Conservation (phyloP, 2,329 filamentous ascomycete species). For the Leptographium radiaticola region DNA sequence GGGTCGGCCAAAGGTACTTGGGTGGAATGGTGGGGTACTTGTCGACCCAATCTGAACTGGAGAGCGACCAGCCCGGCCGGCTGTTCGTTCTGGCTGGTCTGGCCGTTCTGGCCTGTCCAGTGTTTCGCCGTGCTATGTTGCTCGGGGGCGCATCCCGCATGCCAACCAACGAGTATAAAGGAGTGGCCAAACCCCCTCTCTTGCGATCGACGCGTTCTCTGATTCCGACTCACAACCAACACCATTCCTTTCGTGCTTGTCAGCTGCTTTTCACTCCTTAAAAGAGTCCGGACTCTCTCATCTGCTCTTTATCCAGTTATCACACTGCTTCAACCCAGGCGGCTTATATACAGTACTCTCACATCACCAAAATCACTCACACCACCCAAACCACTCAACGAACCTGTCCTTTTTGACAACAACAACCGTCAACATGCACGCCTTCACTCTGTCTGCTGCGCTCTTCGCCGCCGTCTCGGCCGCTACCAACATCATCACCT, state of each 20-base stretch:
- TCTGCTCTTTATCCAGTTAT: not conserved
- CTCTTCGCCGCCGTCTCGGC: constrained; percentile 21
- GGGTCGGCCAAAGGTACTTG: not conserved
- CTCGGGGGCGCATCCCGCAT: not conserved
- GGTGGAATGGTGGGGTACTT: not conserved
- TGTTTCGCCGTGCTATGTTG: no score
- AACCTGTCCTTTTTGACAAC: not conserved
- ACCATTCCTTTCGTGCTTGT: not conserved
- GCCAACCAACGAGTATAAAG: not conserved
- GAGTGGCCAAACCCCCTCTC: no score
- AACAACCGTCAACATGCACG: not conserved
- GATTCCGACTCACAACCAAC: not conserved
- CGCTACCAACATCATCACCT: constrained; percentile 39
- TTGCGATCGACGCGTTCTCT: no score
- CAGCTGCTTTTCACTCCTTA: not conserved
- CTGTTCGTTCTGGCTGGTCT: not conserved
- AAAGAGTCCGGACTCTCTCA: not conserved
- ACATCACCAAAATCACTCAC: not conserved
- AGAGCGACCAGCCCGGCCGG: no score
- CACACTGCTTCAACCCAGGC: not conserved
- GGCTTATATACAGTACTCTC: not conserved
- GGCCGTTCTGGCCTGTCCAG: not conserved
- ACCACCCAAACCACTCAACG: not conserved
- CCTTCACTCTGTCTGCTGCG: not conserved
- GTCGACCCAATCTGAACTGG: no score